Conservation (phyloP, 768 basidiomycete species). For the Scleroderma citrinum region DNA sequence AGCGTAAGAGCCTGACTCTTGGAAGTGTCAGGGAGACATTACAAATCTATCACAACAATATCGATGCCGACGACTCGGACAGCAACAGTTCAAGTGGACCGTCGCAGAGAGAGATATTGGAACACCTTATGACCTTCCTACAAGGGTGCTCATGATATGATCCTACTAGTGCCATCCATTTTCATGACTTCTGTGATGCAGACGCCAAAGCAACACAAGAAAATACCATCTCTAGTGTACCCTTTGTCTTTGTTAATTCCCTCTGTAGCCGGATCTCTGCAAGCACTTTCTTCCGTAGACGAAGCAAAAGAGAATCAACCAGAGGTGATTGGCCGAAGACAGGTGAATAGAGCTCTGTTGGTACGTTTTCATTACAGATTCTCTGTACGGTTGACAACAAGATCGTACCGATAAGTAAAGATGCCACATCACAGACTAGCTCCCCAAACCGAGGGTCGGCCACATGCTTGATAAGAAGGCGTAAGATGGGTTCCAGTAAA, state of each 20-base stretch:
- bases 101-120: slow-evolving; percentile 63
- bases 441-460: slow-evolving; percentile 91
- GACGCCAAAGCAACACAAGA: slow-evolving; percentile 43
- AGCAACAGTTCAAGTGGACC: slow-evolving; percentile 25
- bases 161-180: slow-evolving; percentile 6
- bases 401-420: slow-evolving; percentile 74
- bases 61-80: slow-evolving; percentile 46
- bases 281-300: slow-evolving; percentile 76
- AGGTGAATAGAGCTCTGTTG: slow-evolving; percentile 81
- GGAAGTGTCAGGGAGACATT: slow-evolving; percentile 68
- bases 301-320: slow-evolving; percentile 80
- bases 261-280: slow-evolving; percentile 85
- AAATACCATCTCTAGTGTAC: slow-evolving; percentile 88
- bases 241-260: slow-evolving; percentile 75
- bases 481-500: slow-evolving; percentile 85
- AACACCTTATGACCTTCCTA: slow-evolving; percentile 61
- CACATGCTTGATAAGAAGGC: slow-evolving; percentile 77
- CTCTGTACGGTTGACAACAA: not conserved
- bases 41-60: slow-evolving; percentile 64
- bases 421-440: slow-evolving; percentile 74
- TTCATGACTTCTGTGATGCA: slow-evolving; percentile 11
- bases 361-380: slow-evolving; percentile 6
- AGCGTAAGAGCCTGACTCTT: slow-evolving; percentile 64
- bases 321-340: slow-evolving; percentile 93
- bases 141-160: slow-evolving; percentile 24